Conservation (phyloP, 2,329 filamentous ascomycete species). For the Bipolaris oryzae region DNA sequence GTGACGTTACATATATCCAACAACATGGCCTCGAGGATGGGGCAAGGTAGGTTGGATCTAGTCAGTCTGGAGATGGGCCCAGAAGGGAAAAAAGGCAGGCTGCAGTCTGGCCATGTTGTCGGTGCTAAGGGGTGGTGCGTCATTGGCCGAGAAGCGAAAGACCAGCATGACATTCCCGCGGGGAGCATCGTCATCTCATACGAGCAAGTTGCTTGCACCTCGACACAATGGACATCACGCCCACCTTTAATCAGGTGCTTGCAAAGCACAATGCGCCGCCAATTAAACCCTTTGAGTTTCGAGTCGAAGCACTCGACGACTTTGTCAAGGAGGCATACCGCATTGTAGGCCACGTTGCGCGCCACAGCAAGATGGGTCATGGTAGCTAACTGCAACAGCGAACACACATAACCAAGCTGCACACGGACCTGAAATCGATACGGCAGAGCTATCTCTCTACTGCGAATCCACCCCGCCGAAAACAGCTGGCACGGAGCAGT, state of each 20-base stretch:
- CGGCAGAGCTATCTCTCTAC: constrained; percentile 91
- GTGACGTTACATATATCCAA: no score
- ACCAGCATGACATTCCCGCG: constrained; percentile 27
- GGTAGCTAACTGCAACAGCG: constrained; percentile 64
- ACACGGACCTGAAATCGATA: constrained; percentile 79
- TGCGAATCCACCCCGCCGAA: constrained; percentile 64
- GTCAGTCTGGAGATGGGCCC: not conserved
- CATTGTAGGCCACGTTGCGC: constrained; percentile 67
- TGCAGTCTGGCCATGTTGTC: no score
- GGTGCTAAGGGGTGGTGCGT: constrained; percentile 7
- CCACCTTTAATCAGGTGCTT: constrained; percentile 71
- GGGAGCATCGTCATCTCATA: constrained; percentile 34
- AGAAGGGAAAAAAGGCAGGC: not conserved
- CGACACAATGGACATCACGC: constrained; percentile 64
- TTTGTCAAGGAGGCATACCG: constrained; percentile 94
- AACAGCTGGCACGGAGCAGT: constrained; percentile 53
- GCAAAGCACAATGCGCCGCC: constrained; percentile 62
- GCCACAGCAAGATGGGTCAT: constrained; percentile 8
- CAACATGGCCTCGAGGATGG: no score
- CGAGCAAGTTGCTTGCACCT: constrained; percentile 19
- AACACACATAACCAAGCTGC: constrained; percentile 79
- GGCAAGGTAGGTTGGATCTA: no score
- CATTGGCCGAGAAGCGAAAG: constrained; percentile 32
- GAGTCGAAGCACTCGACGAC: constrained; percentile 66
- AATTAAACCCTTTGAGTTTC: constrained; percentile 53